Evolutionary conservation across 768 basidiomycete genomes (phyloP).

Genomic region (Suillus weaverae): DNA sequence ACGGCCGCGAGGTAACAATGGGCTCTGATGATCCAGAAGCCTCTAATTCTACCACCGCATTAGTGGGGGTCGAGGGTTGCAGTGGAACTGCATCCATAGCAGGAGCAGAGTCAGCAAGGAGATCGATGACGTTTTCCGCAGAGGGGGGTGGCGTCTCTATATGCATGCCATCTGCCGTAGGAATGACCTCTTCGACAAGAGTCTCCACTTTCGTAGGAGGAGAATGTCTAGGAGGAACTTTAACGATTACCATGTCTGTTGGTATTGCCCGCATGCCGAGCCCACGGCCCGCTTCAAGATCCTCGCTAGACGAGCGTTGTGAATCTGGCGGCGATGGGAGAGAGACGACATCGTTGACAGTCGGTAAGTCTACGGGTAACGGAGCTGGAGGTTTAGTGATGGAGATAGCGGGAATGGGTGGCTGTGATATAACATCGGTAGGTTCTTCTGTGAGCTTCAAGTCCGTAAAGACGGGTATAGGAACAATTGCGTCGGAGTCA

Average conservation of each 20-base stretch:
- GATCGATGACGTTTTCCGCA: constrained; percentile 42
- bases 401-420: constrained; percentile 53
- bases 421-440: constrained; percentile 19
- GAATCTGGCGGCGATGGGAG: constrained; percentile 48
- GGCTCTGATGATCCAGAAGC: constrained; percentile 12
- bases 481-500: constrained; percentile 55
- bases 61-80: constrained; percentile 32
- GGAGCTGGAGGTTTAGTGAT: constrained; percentile 74
- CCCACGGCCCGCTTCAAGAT: constrained; percentile 42
- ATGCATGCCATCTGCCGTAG: neutral
- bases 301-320: constrained; percentile 37
- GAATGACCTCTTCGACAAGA: constrained; percentile 16
- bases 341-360: constrained; percentile 54
- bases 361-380: constrained; percentile 68
- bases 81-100: constrained; percentile 29
- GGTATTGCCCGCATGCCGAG: constrained; percentile 38
- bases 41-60: constrained; percentile 11
- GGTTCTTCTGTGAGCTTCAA: constrained; percentile 19
- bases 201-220: constrained; percentile 16
- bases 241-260: constrained; percentile 16
- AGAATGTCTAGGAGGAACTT: constrained; percentile 13
- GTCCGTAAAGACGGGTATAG: constrained; percentile 60
- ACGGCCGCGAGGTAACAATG: constrained; percentile 7
- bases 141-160: constrained; percentile 13
- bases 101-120: constrained; percentile 48